Percentiles rank a stretch among this genome's conserved stretches.
These are phyloP conservation scores for Kewa caespitosa DNA, from an alignment of 179 eudicot genomes.

Conservation along the genomic window DNA sequence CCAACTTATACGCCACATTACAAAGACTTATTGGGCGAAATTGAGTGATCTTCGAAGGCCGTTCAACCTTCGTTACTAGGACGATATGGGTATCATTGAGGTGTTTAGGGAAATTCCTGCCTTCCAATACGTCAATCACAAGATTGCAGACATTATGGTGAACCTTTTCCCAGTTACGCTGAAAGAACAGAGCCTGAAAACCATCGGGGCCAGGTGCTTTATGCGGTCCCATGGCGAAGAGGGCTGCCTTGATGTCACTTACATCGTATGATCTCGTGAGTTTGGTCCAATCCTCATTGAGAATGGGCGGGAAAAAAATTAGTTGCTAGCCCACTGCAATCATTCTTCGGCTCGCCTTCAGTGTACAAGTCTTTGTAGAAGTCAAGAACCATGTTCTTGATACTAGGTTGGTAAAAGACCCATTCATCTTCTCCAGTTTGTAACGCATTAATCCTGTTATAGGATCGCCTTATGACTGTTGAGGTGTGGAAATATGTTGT, in stretches of 20 bases:
- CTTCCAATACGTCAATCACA: neutral
- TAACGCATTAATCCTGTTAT: neutral
- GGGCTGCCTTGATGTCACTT: neutral
- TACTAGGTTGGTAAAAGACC: neutral
- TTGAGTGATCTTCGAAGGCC: neutral
- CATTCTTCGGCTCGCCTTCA: neutral
- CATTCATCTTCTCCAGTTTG: neutral
- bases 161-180: neutral
- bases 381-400: neutral
- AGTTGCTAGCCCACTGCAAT: accelerated
- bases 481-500: neutral
- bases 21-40: neutral
- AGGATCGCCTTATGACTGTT: neutral
- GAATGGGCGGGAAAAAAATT: neutral
- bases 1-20: neutral
- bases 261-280: neutral
- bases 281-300: neutral
- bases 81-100: neutral
- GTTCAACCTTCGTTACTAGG: neutral
- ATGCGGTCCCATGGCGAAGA: neutral
- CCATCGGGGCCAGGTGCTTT: constrained; percentile 3
- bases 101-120: neutral
- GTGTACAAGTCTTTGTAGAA: neutral
- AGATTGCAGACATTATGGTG: neutral
- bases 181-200: neutral